Base-by-base conservation (phyloP, 768 basidiomycete species). In the Cystofilobasidium capitatum region DNA sequence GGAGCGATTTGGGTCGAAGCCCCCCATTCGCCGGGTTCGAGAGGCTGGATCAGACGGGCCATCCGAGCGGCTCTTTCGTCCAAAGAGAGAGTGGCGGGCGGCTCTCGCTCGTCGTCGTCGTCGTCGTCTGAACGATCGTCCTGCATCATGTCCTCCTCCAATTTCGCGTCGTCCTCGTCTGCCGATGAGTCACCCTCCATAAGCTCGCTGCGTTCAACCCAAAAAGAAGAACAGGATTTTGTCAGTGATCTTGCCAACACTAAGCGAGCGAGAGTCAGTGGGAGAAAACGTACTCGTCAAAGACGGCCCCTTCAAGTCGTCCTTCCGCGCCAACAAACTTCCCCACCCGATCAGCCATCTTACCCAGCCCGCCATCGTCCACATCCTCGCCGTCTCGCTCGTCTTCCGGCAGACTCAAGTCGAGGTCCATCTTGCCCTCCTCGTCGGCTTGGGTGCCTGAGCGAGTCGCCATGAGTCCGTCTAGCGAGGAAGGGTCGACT, bases 311-410 rank as follows among this genome's bases (percentile, higher is more conserved):
- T 70, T 90, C 87, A 12, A 96, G 69, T 68, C 89, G 87, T 2
- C 96, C 96, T 74, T 93, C 79, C 2, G 88, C 91, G 71, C 91
- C 85, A 2, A 99, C 86, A 74, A 99, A 99, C n/a, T 80, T 79
- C 72, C 89, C 87, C 0, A 99, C 90, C 74, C 89, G 89, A 69
- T 82, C 78, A 14, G 96, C 93, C 62, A 99, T 81, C 26, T 81
- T 75, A 13, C 91, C 86, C 74, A 90, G 87, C 67, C 54, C 68
- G 14, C 64, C 31, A n/a, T 70, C 71, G 62, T 66, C 68, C 35
- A 37, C 57, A 35, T 58, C 26, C 24, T 61, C 39, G 4, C 45
- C 59, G 13, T 22, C 33, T 51, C 37, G 55, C 66, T 67, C 66
- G 40, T 42, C 44, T 20, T 14, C 40, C 39, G 39, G 29, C 40